A percentile compares a stretch with the other conserved stretches of the same genome.
Conservation (phyloP, 192 early-diverging fungal species). For the Umbelopsis sp. region DNA sequence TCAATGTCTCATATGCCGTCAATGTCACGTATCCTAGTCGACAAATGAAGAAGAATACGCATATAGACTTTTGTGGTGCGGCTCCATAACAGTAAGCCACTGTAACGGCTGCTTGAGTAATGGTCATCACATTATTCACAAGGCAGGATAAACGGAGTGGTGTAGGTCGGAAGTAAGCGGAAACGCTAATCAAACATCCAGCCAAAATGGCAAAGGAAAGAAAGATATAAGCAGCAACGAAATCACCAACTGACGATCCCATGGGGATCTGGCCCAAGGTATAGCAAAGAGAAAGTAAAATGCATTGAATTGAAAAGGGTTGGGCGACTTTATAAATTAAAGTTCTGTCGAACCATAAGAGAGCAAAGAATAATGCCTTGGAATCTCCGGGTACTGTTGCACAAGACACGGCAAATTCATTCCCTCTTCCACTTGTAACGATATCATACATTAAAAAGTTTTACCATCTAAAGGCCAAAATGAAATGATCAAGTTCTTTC, state of each 20-base stretch:
- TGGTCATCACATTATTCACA: conserved; percentile 7
- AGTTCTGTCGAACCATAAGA: neutral
- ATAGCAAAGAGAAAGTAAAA: neutral
- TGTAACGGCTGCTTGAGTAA: neutral
- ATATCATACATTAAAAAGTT: neutral
- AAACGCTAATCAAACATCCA: neutral
- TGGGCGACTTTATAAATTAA: neutral
- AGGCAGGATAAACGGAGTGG: conserved; percentile 3
- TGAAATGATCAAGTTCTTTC: no score
- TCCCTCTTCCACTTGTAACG: neutral
- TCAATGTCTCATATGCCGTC: conserved; percentile 1
- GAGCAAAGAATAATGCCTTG: neutral
- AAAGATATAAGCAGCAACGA: conserved; percentile 4
- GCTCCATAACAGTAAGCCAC: neutral
- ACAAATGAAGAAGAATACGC: neutral
- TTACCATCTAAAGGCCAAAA: no score
- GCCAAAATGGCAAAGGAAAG: neutral
- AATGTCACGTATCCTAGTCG: conserved; percentile 16
- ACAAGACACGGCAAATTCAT: neutral
- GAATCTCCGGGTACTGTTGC: neutral
- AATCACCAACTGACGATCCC: neutral
- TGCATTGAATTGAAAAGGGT: neutral
- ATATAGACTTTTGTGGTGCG: neutral
- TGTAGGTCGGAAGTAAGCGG: conserved; percentile 1
- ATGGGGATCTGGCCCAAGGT: neutral